Evolutionary conservation across 768 basidiomycete genomes (phyloP), one percentile per base, ranked within the genome.

Genomic region (Tulasnella sp.): DNA sequence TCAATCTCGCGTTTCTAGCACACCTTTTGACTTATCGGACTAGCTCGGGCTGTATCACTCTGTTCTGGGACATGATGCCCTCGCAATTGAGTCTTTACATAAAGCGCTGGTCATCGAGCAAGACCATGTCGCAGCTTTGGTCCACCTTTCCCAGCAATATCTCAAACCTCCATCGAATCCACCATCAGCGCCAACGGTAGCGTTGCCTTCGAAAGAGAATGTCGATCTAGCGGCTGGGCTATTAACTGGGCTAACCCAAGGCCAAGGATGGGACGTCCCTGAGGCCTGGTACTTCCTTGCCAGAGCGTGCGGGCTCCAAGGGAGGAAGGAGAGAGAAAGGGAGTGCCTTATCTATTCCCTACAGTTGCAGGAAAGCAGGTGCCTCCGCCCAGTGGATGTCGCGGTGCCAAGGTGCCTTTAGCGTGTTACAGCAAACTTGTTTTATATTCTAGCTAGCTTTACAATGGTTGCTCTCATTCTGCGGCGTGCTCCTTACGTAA

Each of bases 281-380:
- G 97, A 99, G 84, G 97, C 94, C 36, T 99, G 97, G 97, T 97
- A 93, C 85, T 94, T 91, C 84, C 88, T 99, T 19, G 94, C 92
- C 8, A 94, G 92, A 83, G 92, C 92, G 34, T 93, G 93, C 83
- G 91, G 92, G 73, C 83, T 91, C 82, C 94, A 94, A 83, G 92
- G 89, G 2, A 88, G 92, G 75, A 90, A 89, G 81, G 92, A 91
- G 75, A 87, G 90, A 74, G 93, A 94, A 83, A 87, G 89, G 77
- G 94, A 96, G 84, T 93, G 93, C 82, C 85, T 97, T 79, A 87
- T 86, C 71, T 90, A 87, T 82, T 95, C 96, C 24, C 84, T 97
- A 75, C 82, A 83, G 75, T 81, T 88, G 76, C 86, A 88, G 80
- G 82, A 85, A 82, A 85, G 83, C 48, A 82, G 85, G 75, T 75